Conservation (phyloP, 805 yeast genomes). For the Candida maltosa region DNA sequence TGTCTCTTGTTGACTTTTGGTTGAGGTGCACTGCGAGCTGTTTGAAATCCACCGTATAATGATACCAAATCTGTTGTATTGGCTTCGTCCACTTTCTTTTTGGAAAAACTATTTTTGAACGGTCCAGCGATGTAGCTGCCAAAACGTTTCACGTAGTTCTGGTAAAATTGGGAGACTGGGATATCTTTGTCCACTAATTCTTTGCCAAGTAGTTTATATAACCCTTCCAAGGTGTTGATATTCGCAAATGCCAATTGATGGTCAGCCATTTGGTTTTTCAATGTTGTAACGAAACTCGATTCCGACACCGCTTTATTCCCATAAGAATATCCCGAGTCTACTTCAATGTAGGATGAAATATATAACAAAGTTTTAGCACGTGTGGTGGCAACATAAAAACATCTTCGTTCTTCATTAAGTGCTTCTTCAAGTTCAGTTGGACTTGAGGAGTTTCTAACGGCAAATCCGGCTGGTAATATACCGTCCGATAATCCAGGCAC, state of each 20-base stretch:
- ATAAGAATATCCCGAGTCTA: constrained; percentile 6
- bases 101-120: too few species aligned
- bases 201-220: constrained; percentile 16
- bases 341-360: constrained; percentile 28
- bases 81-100: too few species aligned
- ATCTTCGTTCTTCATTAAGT: constrained; percentile 74
- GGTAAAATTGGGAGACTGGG: too few species aligned
- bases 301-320: constrained; percentile 17
- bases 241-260: constrained; percentile 16
- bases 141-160: too few species aligned
- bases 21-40: too few species aligned
- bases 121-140: too few species aligned
- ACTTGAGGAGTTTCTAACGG: constrained; percentile 28
- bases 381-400: constrained; percentile 85
- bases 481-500: constrained; percentile 71
- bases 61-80: too few species aligned
- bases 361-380: constrained; percentile 66
- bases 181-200: neutral
- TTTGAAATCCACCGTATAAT: too few species aligned
- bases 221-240: constrained; percentile 11
- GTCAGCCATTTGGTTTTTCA: constrained; percentile 8
- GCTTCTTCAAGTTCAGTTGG: constrained; percentile 25
- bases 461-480: constrained; percentile 57
- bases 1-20: too few species aligned
- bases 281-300: constrained; percentile 26